phyloP scores from a whole-genome alignment of 768 basidiomycete species.

The Agaricus sinodeliciosus region DNA sequence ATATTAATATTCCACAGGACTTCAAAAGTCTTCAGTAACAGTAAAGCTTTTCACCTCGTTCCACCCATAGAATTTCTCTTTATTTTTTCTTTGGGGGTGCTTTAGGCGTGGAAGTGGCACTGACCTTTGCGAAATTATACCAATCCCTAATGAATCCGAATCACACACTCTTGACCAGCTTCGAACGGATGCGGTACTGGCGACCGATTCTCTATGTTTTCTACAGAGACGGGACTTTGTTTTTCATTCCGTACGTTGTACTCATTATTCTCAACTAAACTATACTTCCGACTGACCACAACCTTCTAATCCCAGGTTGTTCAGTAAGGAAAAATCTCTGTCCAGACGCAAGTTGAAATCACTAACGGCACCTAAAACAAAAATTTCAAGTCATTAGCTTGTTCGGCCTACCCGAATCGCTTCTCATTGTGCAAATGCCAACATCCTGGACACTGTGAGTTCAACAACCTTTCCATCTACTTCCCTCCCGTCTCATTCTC shows the following conservation, averaged over 20 bases:
- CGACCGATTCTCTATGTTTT: conserved; percentile 2
- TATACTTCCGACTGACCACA: background rate
- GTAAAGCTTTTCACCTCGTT: background rate
- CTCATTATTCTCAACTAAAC: background rate
- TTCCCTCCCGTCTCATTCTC: no score
- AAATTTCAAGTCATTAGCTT: background rate
- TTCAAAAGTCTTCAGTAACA: background rate
- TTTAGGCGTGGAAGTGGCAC: background rate
- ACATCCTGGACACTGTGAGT: conserved; percentile 3
- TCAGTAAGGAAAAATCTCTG: background rate
- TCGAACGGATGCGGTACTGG: conserved; percentile 2
- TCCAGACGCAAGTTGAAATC: background rate
- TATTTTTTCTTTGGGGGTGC: background rate
- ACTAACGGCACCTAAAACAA: background rate
- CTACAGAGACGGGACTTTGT: conserved; percentile 7
- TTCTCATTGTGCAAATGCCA: background rate
- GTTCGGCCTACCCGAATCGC: background rate
- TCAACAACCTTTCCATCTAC: no score
- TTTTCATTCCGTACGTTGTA: conserved; percentile 1
- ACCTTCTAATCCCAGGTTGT: background rate
- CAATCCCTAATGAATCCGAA: background rate
- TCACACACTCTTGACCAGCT: background rate
- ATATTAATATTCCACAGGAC: background rate
- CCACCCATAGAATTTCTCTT: background rate
- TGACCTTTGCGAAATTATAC: conserved; percentile 5